Conservation (phyloP, 2,329 filamentous ascomycete genomes). For the Cladosporium oxysporum region DNA sequence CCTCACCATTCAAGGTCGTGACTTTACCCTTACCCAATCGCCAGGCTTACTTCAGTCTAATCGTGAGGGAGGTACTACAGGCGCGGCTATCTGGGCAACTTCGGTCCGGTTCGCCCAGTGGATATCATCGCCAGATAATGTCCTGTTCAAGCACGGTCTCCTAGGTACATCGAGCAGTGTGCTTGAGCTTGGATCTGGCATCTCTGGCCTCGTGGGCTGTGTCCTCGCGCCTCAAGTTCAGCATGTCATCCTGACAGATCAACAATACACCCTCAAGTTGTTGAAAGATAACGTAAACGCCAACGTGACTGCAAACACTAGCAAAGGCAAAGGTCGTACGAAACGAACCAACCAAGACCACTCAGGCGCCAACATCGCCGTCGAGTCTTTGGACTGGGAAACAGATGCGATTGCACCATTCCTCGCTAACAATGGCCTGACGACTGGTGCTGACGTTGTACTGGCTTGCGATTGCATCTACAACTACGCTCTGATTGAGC, state of each 20-base stretch:
- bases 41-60: slow-evolving; percentile 77
- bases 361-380: slow-evolving; percentile 24
- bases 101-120: slow-evolving; percentile 80
- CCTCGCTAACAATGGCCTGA: slow-evolving; percentile 52
- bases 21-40: slow-evolving; percentile 79
- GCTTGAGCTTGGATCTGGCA: slow-evolving; percentile 85
- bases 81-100: slow-evolving; percentile 86
- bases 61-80: slow-evolving; percentile 71
- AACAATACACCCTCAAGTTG: slow-evolving; percentile 77
- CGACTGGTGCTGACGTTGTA: slow-evolving; percentile 53
- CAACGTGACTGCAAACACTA: slow-evolving; percentile 47
- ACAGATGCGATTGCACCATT: slow-evolving; percentile 47
- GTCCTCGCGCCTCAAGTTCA: slow-evolving; percentile 62
- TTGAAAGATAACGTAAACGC: slow-evolving; percentile 74
- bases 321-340: background rate
- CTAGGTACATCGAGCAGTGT: slow-evolving; percentile 60
- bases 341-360: slow-evolving; percentile 5
- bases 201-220: slow-evolving; percentile 77
- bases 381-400: slow-evolving; percentile 76
- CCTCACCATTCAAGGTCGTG: slow-evolving; percentile 66
- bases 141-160: slow-evolving; percentile 57
- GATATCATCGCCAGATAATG: slow-evolving; percentile 66
- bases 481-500: slow-evolving; percentile 81
- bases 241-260: slow-evolving; percentile 80
- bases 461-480: slow-evolving; percentile 94